A percentile compares a stretch with the other conserved stretches of the same genome.
Evolutionary conservation across 495 filamentous ascomycete species (phyloP).

Genomic region (Aspergillus funiculosus): DNA sequence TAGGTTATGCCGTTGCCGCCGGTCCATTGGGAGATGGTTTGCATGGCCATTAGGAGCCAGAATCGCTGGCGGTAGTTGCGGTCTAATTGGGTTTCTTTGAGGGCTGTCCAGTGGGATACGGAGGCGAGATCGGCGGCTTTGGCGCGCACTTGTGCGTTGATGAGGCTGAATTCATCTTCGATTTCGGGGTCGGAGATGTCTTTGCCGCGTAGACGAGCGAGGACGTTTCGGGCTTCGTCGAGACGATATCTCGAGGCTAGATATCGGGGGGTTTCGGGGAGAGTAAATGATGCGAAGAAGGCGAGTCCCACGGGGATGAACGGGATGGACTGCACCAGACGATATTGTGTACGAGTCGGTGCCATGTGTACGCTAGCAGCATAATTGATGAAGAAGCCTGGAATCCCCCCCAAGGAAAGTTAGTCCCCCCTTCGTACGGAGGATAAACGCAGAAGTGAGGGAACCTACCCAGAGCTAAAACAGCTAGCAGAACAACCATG

Average conservation of each 20-base stretch:
- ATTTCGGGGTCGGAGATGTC: conserved; percentile 26
- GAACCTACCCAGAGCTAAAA: conserved; percentile 36
- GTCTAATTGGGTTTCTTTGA: conserved; percentile 39
- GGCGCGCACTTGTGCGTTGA: conserved; percentile 29
- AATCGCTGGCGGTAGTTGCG: conserved; percentile 43
- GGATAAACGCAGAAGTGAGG: background rate
- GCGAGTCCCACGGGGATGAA: conserved; percentile 37
- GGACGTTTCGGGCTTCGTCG: conserved; percentile 28
- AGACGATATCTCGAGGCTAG: conserved; percentile 34
- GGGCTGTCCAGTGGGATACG: conserved; percentile 35
- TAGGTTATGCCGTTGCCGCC: conserved; percentile 47
- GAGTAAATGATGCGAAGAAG: conserved; percentile 31
- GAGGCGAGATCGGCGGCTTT: conserved; percentile 24
- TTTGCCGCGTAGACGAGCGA: conserved; percentile 39
- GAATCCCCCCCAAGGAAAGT: background rate
- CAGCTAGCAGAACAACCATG: conserved; percentile 42
- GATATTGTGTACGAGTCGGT: conserved; percentile 36
- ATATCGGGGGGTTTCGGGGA: conserved; percentile 41
- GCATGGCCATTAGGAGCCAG: conserved; percentile 42
- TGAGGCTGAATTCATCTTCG: conserved; percentile 33
- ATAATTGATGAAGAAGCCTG: conserved; percentile 48
- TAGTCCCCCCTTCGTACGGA: background rate
- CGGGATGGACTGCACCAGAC: conserved; percentile 40
- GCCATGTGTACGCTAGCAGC: conserved; percentile 38
- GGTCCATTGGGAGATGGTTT: conserved; percentile 43